A percentile compares a stretch with the other conserved stretches of the same genome.
phyloP scores from a whole-genome alignment of 176 grass and related monocot species.

The Hyparrhenia diplandra region DNA sequence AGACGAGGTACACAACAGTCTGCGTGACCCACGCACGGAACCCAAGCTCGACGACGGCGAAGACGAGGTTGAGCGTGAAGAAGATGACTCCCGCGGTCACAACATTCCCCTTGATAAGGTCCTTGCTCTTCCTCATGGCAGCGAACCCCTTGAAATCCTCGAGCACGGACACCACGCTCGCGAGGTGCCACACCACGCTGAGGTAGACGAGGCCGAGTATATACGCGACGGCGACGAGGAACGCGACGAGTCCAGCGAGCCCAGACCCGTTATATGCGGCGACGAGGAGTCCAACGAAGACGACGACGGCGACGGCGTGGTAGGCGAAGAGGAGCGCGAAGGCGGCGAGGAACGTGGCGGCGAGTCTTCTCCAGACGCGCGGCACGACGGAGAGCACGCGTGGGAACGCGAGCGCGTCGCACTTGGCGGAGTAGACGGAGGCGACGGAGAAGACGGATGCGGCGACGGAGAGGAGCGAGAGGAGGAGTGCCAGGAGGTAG shows the following conservation, averaged over 20 bases:
- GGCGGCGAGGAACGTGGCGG: slow-evolving; percentile 75
- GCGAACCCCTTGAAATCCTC: slow-evolving; percentile 75
- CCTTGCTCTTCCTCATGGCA: slow-evolving; percentile 74
- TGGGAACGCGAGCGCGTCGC: slow-evolving; percentile 74
- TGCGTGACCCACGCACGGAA: slow-evolving; percentile 67
- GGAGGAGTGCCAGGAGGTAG: slow-evolving; percentile 83
- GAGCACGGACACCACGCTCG: slow-evolving; percentile 88
- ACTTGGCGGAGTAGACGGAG: slow-evolving; percentile 81
- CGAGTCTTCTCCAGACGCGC: slow-evolving; percentile 81
- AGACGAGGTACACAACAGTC: slow-evolving; percentile 84
- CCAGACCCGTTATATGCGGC: slow-evolving; percentile 24
- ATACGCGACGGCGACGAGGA: slow-evolving; percentile 41
- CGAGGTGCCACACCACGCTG: slow-evolving; percentile 83
- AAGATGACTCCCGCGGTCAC: slow-evolving; percentile 38
- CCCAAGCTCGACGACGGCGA: slow-evolving; percentile 48
- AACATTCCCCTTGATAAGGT: slow-evolving; percentile 62
- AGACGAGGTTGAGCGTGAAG: slow-evolving; percentile 55
- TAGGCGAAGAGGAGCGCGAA: slow-evolving; percentile 74
- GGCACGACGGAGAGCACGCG: slow-evolving; percentile 82
- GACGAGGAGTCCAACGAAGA: slow-evolving; percentile 46
- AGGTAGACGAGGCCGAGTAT: slow-evolving; percentile 57
- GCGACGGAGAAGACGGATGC: no score
- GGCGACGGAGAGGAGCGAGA: slow-evolving; percentile 82
- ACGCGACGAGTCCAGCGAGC: slow-evolving; percentile 22
- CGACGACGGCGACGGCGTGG: slow-evolving; percentile 29